Evolutionary conservation across 495 filamentous ascomycete species (phyloP).

Genomic region (Pyronema domesticum): DNA sequence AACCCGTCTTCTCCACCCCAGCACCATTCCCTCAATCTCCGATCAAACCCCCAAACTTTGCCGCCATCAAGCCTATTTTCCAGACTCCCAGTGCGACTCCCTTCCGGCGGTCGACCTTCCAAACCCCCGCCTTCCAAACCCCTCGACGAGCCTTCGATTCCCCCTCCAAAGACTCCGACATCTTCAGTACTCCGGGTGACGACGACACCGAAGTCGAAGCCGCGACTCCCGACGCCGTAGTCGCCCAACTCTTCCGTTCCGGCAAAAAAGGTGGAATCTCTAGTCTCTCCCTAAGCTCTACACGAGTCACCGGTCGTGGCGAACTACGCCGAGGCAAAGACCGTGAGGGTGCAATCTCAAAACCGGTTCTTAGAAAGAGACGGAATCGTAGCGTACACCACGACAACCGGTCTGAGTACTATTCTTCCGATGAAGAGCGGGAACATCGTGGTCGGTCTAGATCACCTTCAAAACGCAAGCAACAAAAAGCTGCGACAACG

Average conservation of each 20-base stretch:
- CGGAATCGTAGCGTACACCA: slow-evolving; percentile 31
- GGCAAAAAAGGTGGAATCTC: neutral
- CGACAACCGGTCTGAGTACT: slow-evolving; percentile 25
- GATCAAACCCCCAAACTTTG: neutral
- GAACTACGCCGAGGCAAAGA: slow-evolving; percentile 39
- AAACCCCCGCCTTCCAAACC: neutral
- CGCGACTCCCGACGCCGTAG: slow-evolving; percentile 54
- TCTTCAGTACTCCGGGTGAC: slow-evolving; percentile 37
- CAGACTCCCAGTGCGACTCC: neutral
- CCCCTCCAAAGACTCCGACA: neutral
- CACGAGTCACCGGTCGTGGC: slow-evolving; percentile 33
- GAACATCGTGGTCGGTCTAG: slow-evolving; percentile 3
- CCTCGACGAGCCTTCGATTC: neutral
- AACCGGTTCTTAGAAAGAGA: slow-evolving; percentile 32
- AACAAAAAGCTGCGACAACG: slow-evolving; percentile 39
- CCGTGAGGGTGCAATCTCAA: slow-evolving; percentile 35
- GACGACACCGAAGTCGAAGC: slow-evolving; percentile 29
- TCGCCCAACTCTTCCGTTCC: slow-evolving; percentile 15
- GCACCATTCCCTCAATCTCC: neutral
- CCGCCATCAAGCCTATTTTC: neutral
- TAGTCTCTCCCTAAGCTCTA: neutral
- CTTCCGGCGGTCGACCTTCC: neutral
- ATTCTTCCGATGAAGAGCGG: slow-evolving; percentile 20
- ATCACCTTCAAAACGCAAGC: slow-evolving; percentile 25
- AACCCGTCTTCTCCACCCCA: slow-evolving; percentile 5